A percentile compares a stretch with the other conserved stretches of the same genome.
phyloP scores from a whole-genome alignment of 257 asterid genomes.

The Gardenia jasminoides region DNA sequence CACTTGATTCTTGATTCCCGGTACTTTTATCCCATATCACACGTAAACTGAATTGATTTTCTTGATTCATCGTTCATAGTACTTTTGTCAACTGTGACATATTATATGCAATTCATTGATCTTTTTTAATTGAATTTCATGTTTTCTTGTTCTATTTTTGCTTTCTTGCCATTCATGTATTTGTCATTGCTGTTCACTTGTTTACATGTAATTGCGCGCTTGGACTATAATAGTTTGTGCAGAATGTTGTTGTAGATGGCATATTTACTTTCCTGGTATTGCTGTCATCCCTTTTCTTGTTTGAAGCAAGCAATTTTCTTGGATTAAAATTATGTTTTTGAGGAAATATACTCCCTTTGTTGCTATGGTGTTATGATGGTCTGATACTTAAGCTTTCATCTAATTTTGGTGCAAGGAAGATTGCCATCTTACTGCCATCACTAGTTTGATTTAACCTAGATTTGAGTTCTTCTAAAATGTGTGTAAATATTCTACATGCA shows the following conservation, averaged over 20 bases:
- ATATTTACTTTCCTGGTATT: neutral
- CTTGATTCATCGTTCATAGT: neutral
- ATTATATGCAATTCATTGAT: neutral
- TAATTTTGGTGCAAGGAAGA: neutral
- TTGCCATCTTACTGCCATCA: neutral
- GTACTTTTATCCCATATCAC: neutral
- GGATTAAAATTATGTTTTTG: neutral
- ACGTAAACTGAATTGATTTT: neutral
- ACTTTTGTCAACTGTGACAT: neutral
- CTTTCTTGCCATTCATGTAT: neutral
- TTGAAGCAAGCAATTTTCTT: neutral
- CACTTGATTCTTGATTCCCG: neutral
- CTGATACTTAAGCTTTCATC: neutral
- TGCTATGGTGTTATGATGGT: neutral
- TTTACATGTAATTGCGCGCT: neutral
- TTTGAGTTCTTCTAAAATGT: too few relatives aligned
- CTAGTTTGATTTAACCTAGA: neutral
- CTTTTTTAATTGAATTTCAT: neutral
- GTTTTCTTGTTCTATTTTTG: neutral
- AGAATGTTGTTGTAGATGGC: neutral
- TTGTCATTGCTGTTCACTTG: neutral
- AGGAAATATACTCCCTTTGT: neutral
- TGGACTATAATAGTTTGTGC: neutral
- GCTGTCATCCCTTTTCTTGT: neutral
- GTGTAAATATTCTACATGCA: neutral